Base-by-base conservation (phyloP, 495 filamentous ascomycete species). In the Daldinia grandis region DNA sequence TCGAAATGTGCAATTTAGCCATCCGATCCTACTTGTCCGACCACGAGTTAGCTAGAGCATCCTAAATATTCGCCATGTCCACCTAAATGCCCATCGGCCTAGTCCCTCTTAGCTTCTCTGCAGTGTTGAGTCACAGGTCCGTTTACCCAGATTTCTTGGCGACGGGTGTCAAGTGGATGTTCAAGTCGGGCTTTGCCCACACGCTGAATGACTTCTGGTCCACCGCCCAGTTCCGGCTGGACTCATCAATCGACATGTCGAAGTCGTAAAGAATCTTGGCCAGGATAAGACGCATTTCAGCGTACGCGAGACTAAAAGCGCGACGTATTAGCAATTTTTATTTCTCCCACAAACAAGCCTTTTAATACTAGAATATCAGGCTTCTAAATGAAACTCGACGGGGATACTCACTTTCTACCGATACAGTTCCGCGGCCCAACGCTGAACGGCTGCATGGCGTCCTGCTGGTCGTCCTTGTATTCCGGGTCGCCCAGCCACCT, bases 391-490 rank as follows among this genome's bases (percentile, higher is more conserved):
- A 31, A 44, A 44, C 3, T 7, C 3, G 2, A 8, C n/a, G 30
- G 19, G 30, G 19, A 1, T 15, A 80, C 84, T 72, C 77, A 87
- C 85, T 85, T 82, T 62, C 80, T 78, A 5, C 87, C 88, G 57
- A 88, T 78, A 51, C 87, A 90, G 53, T 84, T 82, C 21, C 87
- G 67, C 0, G 82, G 84, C 0, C 88, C 88, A 24, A 81, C n/a
- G 38, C 79, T 79, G 47, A 90, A 91, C 1, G 87, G 82, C 47
- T 86, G 81, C 49, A 85, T 74, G 7, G 81, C 83, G n/a, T 82
- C 78, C 14, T 73, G 72, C 4, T 77, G 67, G 68, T 91, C 88
- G 25, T 76, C 66, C 33, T 77, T 74, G 55, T 81, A 87, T 24
- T 61, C 66, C 5, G 76, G 66, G 31, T 81, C 78, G 1, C 75